Conservation (phyloP, 768 basidiomycete species). For the Sutorius australiensis region DNA sequence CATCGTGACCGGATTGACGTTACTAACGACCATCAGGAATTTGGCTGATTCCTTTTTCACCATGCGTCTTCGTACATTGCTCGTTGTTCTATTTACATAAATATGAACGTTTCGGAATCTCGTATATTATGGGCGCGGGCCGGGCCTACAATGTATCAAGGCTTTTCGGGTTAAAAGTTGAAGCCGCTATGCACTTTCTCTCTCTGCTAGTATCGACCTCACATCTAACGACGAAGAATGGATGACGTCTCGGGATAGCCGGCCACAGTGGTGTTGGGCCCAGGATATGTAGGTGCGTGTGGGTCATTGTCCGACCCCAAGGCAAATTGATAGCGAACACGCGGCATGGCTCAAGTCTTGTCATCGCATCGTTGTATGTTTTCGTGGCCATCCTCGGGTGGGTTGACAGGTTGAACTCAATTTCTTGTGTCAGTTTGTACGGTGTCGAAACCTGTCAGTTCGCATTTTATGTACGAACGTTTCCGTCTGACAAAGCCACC, state of each 20-base stretch:
- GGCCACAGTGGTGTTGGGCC: neutral
- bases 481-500: neutral
- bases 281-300: slow-evolving; percentile 8
- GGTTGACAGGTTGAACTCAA: neutral
- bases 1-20: too few species aligned
- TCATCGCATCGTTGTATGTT: slow-evolving; percentile 5
- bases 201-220: too few species aligned
- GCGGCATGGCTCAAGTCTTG: neutral
- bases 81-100: neutral
- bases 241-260: neutral
- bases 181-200: too few species aligned
- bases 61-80: too few species aligned
- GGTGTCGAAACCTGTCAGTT: slow-evolving; percentile 9
- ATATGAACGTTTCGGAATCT: neutral
- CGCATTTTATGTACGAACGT: slow-evolving; percentile 2
- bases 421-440: neutral
- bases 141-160: too few species aligned
- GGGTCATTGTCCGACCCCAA: too few species aligned
- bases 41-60: too few species aligned
- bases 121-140: too few species aligned
- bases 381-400: neutral
- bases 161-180: too few species aligned
- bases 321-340: too few species aligned
- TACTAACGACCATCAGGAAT: too few species aligned
- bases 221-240: too few species aligned